phyloP scores from a whole-genome alignment of 331 rosid genomes.

The Telfairia occidentalis region DNA sequence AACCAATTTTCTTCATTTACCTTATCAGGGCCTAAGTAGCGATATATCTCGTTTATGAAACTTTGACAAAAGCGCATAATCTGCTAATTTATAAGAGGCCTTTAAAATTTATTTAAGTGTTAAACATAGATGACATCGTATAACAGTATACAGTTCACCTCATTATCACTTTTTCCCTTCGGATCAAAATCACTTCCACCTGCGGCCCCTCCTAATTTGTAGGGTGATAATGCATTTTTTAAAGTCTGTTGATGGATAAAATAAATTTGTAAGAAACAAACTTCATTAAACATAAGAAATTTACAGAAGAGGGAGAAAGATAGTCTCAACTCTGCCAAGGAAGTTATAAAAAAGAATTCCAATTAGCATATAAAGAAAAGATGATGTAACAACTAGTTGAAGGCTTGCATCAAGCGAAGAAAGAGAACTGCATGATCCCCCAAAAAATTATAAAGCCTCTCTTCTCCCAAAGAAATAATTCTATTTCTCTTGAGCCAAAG shows the following conservation, averaged over 20 bases:
- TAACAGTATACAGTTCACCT: conserved; percentile 38
- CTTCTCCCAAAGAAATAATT: not conserved
- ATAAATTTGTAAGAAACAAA: conserved; percentile 2
- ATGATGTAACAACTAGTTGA: not conserved
- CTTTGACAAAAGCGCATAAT: conserved; percentile 98
- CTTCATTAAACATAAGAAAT: not conserved
- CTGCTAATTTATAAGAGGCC: conserved; percentile 33
- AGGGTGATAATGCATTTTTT: conserved; percentile 92
- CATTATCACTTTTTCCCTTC: conserved; percentile 90
- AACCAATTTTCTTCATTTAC: conserved; percentile 33
- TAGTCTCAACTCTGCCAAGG: not conserved
- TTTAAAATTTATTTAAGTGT: conserved; percentile 20
- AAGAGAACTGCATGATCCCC: not conserved
- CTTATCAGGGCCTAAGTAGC: conserved; percentile 97
- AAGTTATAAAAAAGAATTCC: not conserved
- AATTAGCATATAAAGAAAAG: not conserved
- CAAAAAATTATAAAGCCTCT: not conserved
- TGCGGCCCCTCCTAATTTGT: conserved; percentile 97
- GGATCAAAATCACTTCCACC: conserved; percentile 99
- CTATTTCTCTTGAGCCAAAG: not conserved
- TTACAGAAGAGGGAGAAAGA: not conserved
- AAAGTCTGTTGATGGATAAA: conserved; percentile 52
- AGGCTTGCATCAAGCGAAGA: not conserved
- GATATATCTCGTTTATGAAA: conserved; percentile 89
- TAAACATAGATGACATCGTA: conserved; percentile 5